phyloP scores from a whole-genome alignment of 306 rosid species.

The Psophocarpus tetragonolobus region DNA sequence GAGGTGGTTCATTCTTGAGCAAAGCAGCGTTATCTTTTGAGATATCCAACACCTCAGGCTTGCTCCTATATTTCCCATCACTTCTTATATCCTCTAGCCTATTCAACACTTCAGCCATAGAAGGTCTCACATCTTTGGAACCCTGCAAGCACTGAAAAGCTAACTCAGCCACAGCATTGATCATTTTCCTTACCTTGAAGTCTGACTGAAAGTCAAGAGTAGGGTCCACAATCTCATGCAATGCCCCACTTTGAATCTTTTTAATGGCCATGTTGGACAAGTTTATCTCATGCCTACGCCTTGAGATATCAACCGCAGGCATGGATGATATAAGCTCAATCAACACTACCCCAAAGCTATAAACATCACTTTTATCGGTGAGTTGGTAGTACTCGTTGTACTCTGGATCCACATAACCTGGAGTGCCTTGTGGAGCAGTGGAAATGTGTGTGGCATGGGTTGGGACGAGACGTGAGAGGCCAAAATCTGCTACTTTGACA shows the following conservation, averaged over 20 bases:
- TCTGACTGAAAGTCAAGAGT: slow-evolving; percentile 64
- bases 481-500: slow-evolving; percentile 55
- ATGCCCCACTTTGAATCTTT: slow-evolving; percentile 58
- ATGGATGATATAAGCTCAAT: slow-evolving; percentile 74
- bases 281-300: slow-evolving; percentile 72
- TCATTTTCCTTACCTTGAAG: slow-evolving; percentile 47
- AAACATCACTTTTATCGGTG: slow-evolving; percentile 80
- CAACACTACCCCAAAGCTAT: slow-evolving; percentile 84
- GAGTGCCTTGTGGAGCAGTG: slow-evolving; percentile 58
- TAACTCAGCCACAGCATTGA: slow-evolving; percentile 74
- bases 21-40: slow-evolving; percentile 45
- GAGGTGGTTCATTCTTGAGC: slow-evolving; percentile 48
- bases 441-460: slow-evolving; percentile 46
- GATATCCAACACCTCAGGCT: slow-evolving; percentile 47
- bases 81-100: slow-evolving; percentile 50
- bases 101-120: slow-evolving; percentile 59
- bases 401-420: slow-evolving; percentile 50
- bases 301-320: slow-evolving; percentile 78
- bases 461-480: slow-evolving; percentile 45
- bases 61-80: slow-evolving; percentile 28
- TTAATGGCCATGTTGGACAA: slow-evolving; percentile 78
- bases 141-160: slow-evolving; percentile 82
- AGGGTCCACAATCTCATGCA: slow-evolving; percentile 71
- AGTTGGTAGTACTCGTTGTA: slow-evolving; percentile 62
- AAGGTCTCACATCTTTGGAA: slow-evolving; percentile 67